Conservation (phyloP, 2,329 filamentous ascomycete species). For the Trichophyton mentagrophytes region DNA sequence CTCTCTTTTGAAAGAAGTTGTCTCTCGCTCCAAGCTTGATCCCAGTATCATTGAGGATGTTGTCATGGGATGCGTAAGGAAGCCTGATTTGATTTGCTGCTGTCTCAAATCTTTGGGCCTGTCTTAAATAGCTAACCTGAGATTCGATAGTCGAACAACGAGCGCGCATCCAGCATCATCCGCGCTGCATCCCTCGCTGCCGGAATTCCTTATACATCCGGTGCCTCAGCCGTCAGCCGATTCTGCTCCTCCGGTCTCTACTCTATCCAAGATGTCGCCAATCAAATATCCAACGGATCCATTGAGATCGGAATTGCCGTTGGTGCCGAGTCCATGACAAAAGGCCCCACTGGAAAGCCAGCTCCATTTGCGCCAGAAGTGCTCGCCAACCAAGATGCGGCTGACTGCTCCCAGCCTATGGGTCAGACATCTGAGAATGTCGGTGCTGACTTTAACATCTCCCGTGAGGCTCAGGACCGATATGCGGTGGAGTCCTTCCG, state of each 20-base stretch:
- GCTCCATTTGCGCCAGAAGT: slow-evolving; percentile 65
- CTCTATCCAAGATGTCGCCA: slow-evolving; percentile 86
- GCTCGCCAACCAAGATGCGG: slow-evolving; percentile 59
- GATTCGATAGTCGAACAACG: not conserved
- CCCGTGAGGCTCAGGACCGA: slow-evolving; percentile 65
- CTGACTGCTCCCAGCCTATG: slow-evolving; percentile 89
- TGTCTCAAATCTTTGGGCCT: not conserved
- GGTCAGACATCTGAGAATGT: slow-evolving; percentile 97
- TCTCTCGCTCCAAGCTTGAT: slow-evolving; percentile 61
- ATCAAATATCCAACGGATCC: slow-evolving; percentile 64
- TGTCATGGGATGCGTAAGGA: slow-evolving; percentile 72
- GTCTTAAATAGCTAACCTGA: not conserved
- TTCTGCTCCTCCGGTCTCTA: slow-evolving; percentile 97
- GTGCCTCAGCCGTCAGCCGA: slow-evolving; percentile 72
- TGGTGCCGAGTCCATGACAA: slow-evolving; percentile 80
- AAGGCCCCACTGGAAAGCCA: slow-evolving; percentile 55
- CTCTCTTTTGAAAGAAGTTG: slow-evolving; percentile 64
- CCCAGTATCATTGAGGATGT: slow-evolving; percentile 78
- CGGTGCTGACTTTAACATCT: slow-evolving; percentile 74
- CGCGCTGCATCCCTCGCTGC: slow-evolving; percentile 81
- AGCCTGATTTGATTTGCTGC: not conserved
- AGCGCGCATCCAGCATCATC: slow-evolving; percentile 67
- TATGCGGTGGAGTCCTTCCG: slow-evolving; percentile 81
- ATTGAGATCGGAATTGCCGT: slow-evolving; percentile 82
- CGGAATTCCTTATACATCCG: slow-evolving; percentile 82